These are phyloP conservation scores for Buddleja alternifolia DNA, from an alignment of 257 asterid species.

Conservation along the genomic window DNA sequence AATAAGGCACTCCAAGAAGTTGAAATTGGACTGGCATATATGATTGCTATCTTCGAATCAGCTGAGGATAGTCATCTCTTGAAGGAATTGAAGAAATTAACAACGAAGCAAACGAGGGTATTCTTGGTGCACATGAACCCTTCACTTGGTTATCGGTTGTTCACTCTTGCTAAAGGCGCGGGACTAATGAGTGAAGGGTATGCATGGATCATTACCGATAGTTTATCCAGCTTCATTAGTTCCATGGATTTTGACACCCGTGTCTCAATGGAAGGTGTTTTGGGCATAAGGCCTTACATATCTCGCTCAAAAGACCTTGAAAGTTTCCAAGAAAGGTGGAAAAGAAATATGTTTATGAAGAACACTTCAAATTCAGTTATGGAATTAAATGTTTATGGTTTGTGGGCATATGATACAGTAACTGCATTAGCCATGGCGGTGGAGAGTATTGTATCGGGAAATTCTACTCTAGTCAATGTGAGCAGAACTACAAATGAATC, in stretches of 20 bases:
- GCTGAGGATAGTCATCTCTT: slow-evolving; percentile 30
- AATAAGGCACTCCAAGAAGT: slow-evolving; percentile 43
- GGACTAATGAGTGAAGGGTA: slow-evolving; percentile 47
- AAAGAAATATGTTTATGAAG: slow-evolving; percentile 27
- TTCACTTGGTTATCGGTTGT: slow-evolving; percentile 40
- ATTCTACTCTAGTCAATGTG: too few relatives aligned
- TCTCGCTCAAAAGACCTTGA: slow-evolving; percentile 23
- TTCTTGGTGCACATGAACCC: slow-evolving; percentile 59
- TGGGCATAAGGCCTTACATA: slow-evolving; percentile 49
- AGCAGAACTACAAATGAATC: slow-evolving; percentile 21
- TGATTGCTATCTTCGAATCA: slow-evolving; percentile 40
- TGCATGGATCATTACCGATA: slow-evolving; percentile 54
- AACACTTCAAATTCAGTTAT: neutral
- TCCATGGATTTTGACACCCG: slow-evolving; percentile 32
- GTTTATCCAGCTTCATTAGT: slow-evolving; percentile 41
- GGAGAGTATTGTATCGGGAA: slow-evolving; percentile 32
- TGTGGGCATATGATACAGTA: slow-evolving; percentile 52
- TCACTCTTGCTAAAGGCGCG: slow-evolving; percentile 31
- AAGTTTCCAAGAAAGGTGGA: slow-evolving; percentile 44
- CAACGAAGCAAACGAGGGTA: slow-evolving; percentile 42
- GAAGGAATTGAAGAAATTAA: slow-evolving; percentile 35
- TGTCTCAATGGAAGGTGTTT: slow-evolving; percentile 49
- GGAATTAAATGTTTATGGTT: slow-evolving; percentile 40
- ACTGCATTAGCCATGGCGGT: slow-evolving; percentile 48
- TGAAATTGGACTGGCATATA: slow-evolving; percentile 32